Percentiles rank a stretch among this genome's conserved stretches.
Conservation (phyloP, 2,329 filamentous ascomycete species). For the Xylariaceae sp. region DNA sequence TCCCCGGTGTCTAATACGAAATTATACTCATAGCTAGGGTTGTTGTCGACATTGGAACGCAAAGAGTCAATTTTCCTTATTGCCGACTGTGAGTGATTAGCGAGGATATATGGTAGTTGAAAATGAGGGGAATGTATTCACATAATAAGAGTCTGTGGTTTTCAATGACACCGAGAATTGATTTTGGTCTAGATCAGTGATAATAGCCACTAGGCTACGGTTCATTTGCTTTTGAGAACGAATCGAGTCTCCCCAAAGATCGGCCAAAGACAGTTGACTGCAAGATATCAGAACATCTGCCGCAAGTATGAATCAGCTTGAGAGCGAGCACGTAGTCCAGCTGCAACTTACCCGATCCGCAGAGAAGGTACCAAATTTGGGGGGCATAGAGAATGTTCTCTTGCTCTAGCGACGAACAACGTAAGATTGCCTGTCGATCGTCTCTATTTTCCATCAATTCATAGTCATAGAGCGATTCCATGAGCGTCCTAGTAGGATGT, state of each 20-base stretch:
- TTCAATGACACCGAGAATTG: conserved; percentile 6
- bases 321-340: neutral
- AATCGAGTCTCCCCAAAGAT: conserved; percentile 2
- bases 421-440: conserved; percentile 1
- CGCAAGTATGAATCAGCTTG: neutral
- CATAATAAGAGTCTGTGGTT: conserved; percentile 7
- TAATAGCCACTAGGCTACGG: conserved; percentile 4
- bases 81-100: neutral
- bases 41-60: conserved; percentile 3
- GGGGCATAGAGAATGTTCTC: conserved; percentile 5
- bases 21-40: conserved; percentile 2
- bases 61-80: conserved; percentile 1
- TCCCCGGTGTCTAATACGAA: conserved; percentile 7
- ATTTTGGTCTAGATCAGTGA: conserved; percentile 9
- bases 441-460: conserved; percentile 6
- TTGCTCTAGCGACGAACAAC: neutral
- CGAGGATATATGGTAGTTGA: neutral
- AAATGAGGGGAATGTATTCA: neutral
- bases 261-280: conserved; percentile 3
- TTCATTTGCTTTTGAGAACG: neutral
- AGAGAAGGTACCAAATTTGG: conserved; percentile 9
- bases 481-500: conserved; percentile 6
- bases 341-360: conserved; percentile 6
- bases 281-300: conserved; percentile 9
- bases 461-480: conserved; percentile 12